Evolutionary conservation across 2,329 filamentous ascomycete species (phyloP).

Genomic region (Lachnellula cervina): DNA sequence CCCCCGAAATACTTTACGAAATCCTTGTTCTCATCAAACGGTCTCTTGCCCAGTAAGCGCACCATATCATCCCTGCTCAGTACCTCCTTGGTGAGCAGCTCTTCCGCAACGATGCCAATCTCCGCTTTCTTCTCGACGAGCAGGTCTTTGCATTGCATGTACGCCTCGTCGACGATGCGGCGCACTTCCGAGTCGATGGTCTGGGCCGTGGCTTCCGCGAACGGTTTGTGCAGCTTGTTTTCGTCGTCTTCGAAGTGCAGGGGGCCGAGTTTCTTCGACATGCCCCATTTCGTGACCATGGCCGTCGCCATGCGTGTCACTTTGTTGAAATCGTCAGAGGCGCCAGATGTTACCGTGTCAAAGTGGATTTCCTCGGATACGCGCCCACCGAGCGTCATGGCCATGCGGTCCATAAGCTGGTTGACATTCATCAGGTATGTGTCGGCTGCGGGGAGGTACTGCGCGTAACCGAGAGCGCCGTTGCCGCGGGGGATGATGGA

Average conservation of each 20-base stretch:
- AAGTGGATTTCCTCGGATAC: conserved; percentile 97
- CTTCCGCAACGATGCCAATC: conserved; percentile 85
- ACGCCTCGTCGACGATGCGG: conserved; percentile 86
- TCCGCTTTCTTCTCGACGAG: conserved; percentile 82
- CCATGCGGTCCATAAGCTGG: conserved; percentile 99
- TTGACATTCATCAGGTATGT: conserved; percentile 93
- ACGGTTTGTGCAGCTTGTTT: conserved; percentile 85
- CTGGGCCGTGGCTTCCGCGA: conserved; percentile 89
- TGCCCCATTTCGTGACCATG: conserved; percentile 99
- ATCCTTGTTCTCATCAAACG: conserved; percentile 76
- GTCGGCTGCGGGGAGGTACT: conserved; percentile 89
- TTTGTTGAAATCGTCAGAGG: conserved; percentile 97
- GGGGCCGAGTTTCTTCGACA: conserved; percentile 91
- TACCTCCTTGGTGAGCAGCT: conserved; percentile 87
- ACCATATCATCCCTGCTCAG: conserved; percentile 89
- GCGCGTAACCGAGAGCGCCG: conserved; percentile 89
- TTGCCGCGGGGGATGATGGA: conserved; percentile 96
- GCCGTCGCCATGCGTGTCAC: conserved; percentile 91
- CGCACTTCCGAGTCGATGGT: conserved; percentile 89
- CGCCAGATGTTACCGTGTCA: conserved; percentile 90
- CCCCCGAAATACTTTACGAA: conserved; percentile 89
- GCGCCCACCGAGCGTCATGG: conserved; percentile 95
- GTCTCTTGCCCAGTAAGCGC: conserved; percentile 75
- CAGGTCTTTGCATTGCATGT: conserved; percentile 82
- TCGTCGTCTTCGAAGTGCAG: conserved; percentile 84